Base-by-base conservation (phyloP, 768 basidiomycete genomes). In the Naganishia onofrii region DNA sequence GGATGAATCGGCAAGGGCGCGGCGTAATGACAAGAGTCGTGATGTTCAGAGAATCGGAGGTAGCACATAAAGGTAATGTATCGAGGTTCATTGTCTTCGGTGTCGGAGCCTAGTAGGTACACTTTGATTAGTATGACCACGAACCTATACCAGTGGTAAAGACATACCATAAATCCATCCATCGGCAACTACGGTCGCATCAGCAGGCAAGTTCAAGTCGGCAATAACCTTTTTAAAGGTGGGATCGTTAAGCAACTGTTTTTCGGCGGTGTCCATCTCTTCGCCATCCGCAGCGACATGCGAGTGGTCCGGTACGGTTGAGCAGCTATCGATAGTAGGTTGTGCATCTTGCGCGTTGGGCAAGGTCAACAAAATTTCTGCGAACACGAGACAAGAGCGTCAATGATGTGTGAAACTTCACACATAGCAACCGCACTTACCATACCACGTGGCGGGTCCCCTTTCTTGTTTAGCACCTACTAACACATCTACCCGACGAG, bases 41-140 rank as follows among this genome's bases (percentile, higher is more conserved):
- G 34, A 46, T 48, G 29, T n/a, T 29, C 54, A 6, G 42, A 23
- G 34, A 42, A 29, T 10, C 68, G 68, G 9, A 58, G 34, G 46
- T 69, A 69, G 68, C 36, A 19, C 68, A 69, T 69, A 34, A 69
- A 69, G 9, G 56, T 57, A 36, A 69, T 53, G 42, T 42, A 57
- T 32, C 68, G 68, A 42, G 38, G 55, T 6, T 31, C 19, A 3
- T 1, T 23, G 19, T 69, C 68, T 15, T 9, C 29, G 9, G 68
- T 28, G 57, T 69, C 68, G 44, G 46, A 13, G 31, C 36, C 28
- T 38, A 21, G 8, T 17, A 44, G 15, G 32, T 36, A 26, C 3
- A 63, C 26, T 34, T 32, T 15, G 7, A 32, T 44, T 28, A 63
- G 32, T 32, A 12, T 13, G 12, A 19, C 60, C 13, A 23, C 6